These are phyloP conservation scores for Daldinia concentrica DNA, from an alignment of 495 filamentous ascomycete genomes.

Conservation along the genomic window DNA sequence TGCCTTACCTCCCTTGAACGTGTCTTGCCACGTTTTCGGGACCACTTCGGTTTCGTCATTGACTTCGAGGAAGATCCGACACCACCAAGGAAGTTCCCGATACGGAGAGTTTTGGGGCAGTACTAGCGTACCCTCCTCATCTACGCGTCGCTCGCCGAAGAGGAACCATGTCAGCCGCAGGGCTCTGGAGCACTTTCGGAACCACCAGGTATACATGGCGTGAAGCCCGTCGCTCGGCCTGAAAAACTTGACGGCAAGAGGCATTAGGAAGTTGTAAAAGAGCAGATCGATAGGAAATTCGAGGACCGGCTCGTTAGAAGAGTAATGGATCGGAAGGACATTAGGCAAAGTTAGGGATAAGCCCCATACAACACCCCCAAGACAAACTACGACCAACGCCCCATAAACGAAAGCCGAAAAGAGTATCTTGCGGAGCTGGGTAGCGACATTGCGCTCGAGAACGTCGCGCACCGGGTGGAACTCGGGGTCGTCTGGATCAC, in stretches of 20 bases:
- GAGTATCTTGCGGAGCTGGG: slow-evolving; percentile 93
- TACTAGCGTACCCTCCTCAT: slow-evolving; percentile 77
- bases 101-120: slow-evolving; percentile 43
- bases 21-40: slow-evolving; percentile 54
- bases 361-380: slow-evolving; percentile 97
- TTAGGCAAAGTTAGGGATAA: slow-evolving; percentile 69
- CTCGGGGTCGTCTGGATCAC: slow-evolving; percentile 97
- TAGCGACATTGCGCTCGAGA: slow-evolving; percentile 89
- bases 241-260: slow-evolving; percentile 79
- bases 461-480: slow-evolving; percentile 98
- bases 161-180: slow-evolving; percentile 90
- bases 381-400: slow-evolving; percentile 87
- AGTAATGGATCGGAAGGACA: slow-evolving; percentile 91
- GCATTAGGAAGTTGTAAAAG: slow-evolving; percentile 96
- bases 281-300: slow-evolving; percentile 95
- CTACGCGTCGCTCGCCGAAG: slow-evolving; percentile 79
- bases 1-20: slow-evolving; percentile 49
- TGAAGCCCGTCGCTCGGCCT: slow-evolving; percentile 86
- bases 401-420: slow-evolving; percentile 97
- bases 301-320: slow-evolving; percentile 85
- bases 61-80: slow-evolving; percentile 50
- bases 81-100: slow-evolving; percentile 44
- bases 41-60: slow-evolving; percentile 45
- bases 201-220: slow-evolving; percentile 94
- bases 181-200: slow-evolving; percentile 81